Percentiles rank a stretch among this genome's conserved stretches.
Conservation (phyloP, 257 asterid genomes). For the Nicotiana benthamiana region DNA sequence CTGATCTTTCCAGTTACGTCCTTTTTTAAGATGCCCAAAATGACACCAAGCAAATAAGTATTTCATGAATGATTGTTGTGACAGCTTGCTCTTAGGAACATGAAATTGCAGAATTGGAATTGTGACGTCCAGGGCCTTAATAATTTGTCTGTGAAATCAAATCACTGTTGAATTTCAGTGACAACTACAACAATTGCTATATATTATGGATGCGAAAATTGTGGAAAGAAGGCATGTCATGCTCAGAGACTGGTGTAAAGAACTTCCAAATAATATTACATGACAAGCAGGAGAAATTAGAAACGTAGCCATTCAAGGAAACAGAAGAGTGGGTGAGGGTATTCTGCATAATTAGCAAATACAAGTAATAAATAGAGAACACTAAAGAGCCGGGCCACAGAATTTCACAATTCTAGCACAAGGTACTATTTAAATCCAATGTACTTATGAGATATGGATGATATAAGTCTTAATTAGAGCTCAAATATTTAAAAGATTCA, state of each 20-base stretch:
- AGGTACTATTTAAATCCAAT: neutral
- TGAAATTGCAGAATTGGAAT: neutral
- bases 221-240: neutral
- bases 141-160: neutral
- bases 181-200: neutral
- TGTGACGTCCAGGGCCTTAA: neutral
- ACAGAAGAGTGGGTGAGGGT: neutral
- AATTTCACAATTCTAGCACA: neutral
- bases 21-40: neutral
- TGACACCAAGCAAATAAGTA: neutral
- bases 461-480: neutral
- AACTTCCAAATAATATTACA: neutral
- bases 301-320: neutral
- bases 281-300: neutral
- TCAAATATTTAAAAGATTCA: neutral
- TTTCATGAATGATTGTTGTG: neutral
- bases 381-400: neutral
- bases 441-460: neutral
- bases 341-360: neutral
- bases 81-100: neutral
- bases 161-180: neutral
- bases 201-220: neutral
- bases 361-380: neutral
- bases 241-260: neutral
- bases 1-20: neutral